Percentiles rank a stretch among this genome's conserved stretches.
Evolutionary conservation across 345 rosid genomes (phyloP).

Genomic region (Noccaea bulbosa): DNA sequence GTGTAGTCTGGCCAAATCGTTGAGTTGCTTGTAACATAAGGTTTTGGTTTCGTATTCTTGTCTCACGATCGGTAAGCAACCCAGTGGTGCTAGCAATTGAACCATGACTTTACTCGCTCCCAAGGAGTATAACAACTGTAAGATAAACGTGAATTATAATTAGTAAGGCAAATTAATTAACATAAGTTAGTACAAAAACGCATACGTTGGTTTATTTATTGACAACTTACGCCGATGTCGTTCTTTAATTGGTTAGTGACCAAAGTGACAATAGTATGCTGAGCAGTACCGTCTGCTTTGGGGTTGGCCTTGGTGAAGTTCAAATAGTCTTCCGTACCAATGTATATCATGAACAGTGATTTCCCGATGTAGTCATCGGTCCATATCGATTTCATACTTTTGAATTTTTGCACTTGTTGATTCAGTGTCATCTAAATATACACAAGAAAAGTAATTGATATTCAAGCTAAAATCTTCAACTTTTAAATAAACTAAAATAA

Average conservation of each 20-base stretch:
- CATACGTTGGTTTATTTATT: not conserved
- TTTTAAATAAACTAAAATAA: too few species aligned
- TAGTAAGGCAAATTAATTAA: not conserved
- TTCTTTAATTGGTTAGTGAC: constrained; percentile 30
- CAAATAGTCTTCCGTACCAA: constrained; percentile 40
- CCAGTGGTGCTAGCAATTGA: constrained; percentile 36
- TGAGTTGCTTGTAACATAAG: constrained; percentile 28
- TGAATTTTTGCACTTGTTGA: constrained; percentile 31
- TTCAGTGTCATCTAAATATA: constrained; percentile 33
- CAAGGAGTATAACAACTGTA: constrained; percentile 27
- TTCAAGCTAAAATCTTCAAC: too few species aligned
- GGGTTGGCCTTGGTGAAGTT: constrained; percentile 28
- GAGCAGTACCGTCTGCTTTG: constrained; percentile 23
- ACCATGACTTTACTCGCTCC: constrained; percentile 33
- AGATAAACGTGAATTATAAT: not conserved
- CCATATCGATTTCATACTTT: constrained; percentile 23
- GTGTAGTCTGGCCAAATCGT: constrained; percentile 39
- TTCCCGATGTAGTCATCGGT: constrained; percentile 1
- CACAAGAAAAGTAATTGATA: not conserved
- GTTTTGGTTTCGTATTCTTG: constrained; percentile 25
- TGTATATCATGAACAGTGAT: constrained; percentile 38
- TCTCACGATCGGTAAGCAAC: constrained; percentile 36
- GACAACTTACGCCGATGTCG: constrained; percentile 35
- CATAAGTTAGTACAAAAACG: not conserved
- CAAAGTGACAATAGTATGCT: constrained; percentile 31